Evolutionary conservation across 75 land plant genomes (phyloP).

Genomic region (Pinus albicaulis): DNA sequence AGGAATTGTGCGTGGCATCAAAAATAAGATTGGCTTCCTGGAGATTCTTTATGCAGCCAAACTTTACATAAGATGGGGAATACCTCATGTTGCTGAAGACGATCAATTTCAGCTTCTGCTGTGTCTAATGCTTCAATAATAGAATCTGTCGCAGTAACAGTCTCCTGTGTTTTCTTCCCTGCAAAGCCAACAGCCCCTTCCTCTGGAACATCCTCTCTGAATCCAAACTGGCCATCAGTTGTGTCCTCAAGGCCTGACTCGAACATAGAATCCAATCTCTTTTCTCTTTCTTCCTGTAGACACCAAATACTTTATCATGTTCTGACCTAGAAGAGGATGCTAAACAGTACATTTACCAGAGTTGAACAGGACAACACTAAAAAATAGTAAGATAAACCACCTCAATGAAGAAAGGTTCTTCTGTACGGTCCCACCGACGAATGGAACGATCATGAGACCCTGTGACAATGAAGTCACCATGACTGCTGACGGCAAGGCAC

Average conservation of each 20-base stretch:
- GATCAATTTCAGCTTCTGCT: slow-evolving; percentile 79
- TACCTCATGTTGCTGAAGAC: slow-evolving; percentile 73
- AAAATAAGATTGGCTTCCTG: too few relatives aligned
- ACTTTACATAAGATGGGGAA: not conserved
- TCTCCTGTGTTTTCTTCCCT: slow-evolving; percentile 83
- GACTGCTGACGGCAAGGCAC: slow-evolving; percentile 89
- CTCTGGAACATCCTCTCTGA: slow-evolving; percentile 73
- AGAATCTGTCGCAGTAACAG: slow-evolving; percentile 75
- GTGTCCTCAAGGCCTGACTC: slow-evolving; percentile 71
- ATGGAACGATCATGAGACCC: slow-evolving; percentile 98
- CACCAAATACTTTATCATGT: slow-evolving; percentile 6
- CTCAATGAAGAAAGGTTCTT: slow-evolving; percentile 98
- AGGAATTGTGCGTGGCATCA: not conserved
- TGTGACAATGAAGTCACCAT: slow-evolving; percentile 92
- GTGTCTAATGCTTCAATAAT: slow-evolving; percentile 91
- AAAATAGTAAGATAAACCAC: slow-evolving; percentile 27
- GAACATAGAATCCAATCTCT: slow-evolving; percentile 87
- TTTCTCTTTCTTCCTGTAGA: slow-evolving; percentile 96
- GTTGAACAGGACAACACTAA: not conserved
- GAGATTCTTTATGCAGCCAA: not conserved
- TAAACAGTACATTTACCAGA: not conserved
- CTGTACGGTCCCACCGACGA: slow-evolving; percentile 99
- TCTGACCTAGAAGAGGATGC: not conserved
- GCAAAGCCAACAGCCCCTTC: slow-evolving; percentile 88
- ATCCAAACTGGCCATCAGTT: slow-evolving; percentile 49